phyloP scores from a whole-genome alignment of 1,284 basidiomycete genomes.

The Sporisorium reilianum region DNA sequence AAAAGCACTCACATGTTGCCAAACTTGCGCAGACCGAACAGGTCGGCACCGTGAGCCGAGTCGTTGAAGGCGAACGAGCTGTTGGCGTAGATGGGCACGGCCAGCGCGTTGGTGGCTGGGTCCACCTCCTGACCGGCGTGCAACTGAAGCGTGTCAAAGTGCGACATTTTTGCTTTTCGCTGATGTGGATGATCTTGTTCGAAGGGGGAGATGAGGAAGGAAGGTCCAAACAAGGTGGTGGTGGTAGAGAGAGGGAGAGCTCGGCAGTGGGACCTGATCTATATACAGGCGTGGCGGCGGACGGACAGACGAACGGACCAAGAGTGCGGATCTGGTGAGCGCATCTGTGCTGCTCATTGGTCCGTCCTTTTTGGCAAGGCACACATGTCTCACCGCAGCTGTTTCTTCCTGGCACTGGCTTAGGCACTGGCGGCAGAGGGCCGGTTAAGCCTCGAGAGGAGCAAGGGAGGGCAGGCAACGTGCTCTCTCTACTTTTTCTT shows the following conservation, averaged over 20 bases:
- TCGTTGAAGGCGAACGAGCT: constrained; percentile 68
- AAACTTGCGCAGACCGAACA: constrained; percentile 77
- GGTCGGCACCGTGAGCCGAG: constrained; percentile 79
- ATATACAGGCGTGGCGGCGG: constrained; percentile 20
- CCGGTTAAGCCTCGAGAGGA: no score
- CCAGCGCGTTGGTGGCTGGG: constrained; percentile 79
- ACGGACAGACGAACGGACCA: constrained; percentile 6
- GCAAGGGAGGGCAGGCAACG: constrained; percentile 8
- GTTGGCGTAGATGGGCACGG: constrained; percentile 80
- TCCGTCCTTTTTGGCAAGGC: neutral
- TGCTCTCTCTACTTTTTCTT: constrained; percentile 2
- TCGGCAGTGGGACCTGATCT: neutral
- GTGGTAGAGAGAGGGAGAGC: neutral
- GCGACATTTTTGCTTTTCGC: constrained; percentile 27
- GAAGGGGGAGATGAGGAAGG: neutral
- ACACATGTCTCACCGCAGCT: constrained; percentile 3
- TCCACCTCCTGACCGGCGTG: constrained; percentile 84
- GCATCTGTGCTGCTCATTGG: constrained; percentile 8
- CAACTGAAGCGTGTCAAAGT: constrained; percentile 72
- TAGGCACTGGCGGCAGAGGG: constrained; percentile 23
- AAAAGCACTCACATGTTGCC: constrained; percentile 75
- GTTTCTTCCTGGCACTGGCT: neutral
- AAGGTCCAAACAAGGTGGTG: constrained; percentile 1
- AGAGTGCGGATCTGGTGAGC: neutral
- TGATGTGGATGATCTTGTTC: constrained; percentile 7